These are phyloP conservation scores for Rhodotorula kratochvilovae DNA, from an alignment of 768 basidiomycete species.

Conservation along the genomic window DNA sequence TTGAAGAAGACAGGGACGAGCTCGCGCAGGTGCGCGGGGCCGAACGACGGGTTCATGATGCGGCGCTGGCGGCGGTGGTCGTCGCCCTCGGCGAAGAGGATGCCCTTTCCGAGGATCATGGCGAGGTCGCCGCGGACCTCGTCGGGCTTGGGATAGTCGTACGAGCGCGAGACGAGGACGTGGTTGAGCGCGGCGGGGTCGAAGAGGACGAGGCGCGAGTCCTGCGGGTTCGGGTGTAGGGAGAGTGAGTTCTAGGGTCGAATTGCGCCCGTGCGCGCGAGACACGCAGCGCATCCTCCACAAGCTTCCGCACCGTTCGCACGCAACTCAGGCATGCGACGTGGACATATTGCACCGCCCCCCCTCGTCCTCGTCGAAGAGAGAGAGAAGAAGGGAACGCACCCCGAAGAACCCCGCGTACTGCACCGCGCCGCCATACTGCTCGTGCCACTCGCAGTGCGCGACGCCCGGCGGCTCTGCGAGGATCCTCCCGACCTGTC, in stretches of 20 bases:
- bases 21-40: constrained; percentile 21
- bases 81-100: constrained; percentile 40
- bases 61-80: constrained; percentile 39
- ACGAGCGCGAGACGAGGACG: constrained; percentile 32
- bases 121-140: constrained; percentile 33
- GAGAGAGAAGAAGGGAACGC: constrained; percentile 19
- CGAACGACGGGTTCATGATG: constrained; percentile 37
- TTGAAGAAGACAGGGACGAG: constrained; percentile 36
- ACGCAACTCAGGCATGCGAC: too few species aligned
- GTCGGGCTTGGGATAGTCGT: constrained; percentile 37
- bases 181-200: constrained; percentile 36
- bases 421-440: constrained; percentile 57
- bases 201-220: constrained; percentile 23
- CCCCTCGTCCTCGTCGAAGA: neutral
- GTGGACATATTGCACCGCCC: too few species aligned
- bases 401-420: constrained; percentile 48
- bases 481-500: constrained; percentile 16
- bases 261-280: too few species aligned
- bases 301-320: too few species aligned
- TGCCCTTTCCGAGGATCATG: constrained; percentile 37
- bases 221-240: neutral
- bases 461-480: constrained; percentile 52
- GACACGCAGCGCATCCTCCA: too few species aligned
- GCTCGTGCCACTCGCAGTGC: constrained; percentile 56
- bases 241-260: too few species aligned